Conservation (phyloP, 768 basidiomycete species). For the Russula sp. region DNA sequence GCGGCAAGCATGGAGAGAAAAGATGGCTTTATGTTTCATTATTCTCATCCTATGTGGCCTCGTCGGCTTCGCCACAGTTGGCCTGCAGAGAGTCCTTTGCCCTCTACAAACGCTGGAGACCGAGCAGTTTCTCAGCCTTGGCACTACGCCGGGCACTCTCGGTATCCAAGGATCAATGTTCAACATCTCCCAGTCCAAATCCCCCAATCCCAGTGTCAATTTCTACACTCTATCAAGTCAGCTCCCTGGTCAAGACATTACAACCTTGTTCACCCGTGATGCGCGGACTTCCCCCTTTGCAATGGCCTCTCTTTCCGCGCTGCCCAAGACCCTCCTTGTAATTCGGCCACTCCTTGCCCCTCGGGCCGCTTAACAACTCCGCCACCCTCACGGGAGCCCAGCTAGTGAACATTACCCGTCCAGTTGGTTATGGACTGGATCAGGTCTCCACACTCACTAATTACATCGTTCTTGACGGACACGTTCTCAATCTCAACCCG, state of each 20-base stretch:
- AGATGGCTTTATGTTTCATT: constrained; percentile 89
- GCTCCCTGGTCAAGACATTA: constrained; percentile 82
- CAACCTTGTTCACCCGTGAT: constrained; percentile 75
- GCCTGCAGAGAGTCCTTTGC: constrained; percentile 89
- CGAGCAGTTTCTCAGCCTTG: constrained; percentile 49
- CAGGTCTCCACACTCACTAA: constrained; percentile 70
- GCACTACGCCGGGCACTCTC: constrained; percentile 58
- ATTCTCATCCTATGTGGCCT: constrained; percentile 71
- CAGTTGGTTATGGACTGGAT: constrained; percentile 87
- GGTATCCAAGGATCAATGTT: constrained; percentile 74
- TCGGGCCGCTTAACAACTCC: constrained; percentile 55
- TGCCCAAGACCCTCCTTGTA: constrained; percentile 76
- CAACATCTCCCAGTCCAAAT: constrained; percentile 59
- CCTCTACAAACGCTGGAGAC: constrained; percentile 52
- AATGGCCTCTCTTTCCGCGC: constrained; percentile 56
- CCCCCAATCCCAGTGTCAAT: constrained; percentile 48
- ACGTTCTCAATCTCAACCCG: constrained; percentile 88
- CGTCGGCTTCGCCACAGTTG: constrained; percentile 92
- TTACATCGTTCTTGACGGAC: constrained; percentile 89
- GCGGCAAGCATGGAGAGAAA: constrained; percentile 96
- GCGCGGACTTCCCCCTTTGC: constrained; percentile 65
- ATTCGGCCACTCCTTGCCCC: constrained; percentile 55
- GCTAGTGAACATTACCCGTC: constrained; percentile 60
- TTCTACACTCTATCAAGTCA: constrained; percentile 54
- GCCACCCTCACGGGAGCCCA: constrained; percentile 59